Base-by-base conservation (phyloP, 306 rosid genomes). In the Cajanus cajan region DNA sequence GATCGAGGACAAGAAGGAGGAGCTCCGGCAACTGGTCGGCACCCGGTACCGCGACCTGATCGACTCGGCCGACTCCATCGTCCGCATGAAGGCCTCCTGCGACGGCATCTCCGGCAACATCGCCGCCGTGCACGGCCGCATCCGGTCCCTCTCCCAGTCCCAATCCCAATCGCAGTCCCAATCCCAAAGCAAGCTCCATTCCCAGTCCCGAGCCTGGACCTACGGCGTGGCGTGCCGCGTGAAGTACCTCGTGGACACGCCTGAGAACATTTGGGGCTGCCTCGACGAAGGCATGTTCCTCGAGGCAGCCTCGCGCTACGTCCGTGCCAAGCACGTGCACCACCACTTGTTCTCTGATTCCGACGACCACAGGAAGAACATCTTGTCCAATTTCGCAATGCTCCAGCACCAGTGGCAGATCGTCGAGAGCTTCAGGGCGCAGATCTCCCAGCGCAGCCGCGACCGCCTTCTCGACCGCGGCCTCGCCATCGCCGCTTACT, bases 331-430 rank as follows among this genome's bases (percentile, higher is more conserved):
- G 69, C 96, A 93, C 74, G 97, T 88, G 45, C 92, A 93, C 65
- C 82, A 66, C 19, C 82, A 71, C 15, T 41, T 88, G 34, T 83
- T 78, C 41, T 5, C 48, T 1, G 83, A 80, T 72, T 72, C 77
- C 6, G 80, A 80, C 10, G 75, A 76, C 22, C 80, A 78, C 44
- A 88, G 74, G 76, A 74, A 19, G 22, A 83, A 78, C 81, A 78
- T 93, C 63, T 84, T 92, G 82, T 82, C 96, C 24, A 90, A 87
- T 70, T 94, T 92, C 55, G 91, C 97, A 15, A 83, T 95, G 43
- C 99, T 95, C 1, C 98, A 95, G 86, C 99, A 93, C 52, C 99
- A 95, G 55, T 95, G 98, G 98, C 99, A 95, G 90, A 93, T 95
- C 33, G 99, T 95, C 7, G 97, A 95, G 83, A 91, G 95, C 86